phyloP scores from a whole-genome alignment of 2,329 filamentous ascomycete genomes.

The Phaeosphaeriaceae sp. region DNA sequence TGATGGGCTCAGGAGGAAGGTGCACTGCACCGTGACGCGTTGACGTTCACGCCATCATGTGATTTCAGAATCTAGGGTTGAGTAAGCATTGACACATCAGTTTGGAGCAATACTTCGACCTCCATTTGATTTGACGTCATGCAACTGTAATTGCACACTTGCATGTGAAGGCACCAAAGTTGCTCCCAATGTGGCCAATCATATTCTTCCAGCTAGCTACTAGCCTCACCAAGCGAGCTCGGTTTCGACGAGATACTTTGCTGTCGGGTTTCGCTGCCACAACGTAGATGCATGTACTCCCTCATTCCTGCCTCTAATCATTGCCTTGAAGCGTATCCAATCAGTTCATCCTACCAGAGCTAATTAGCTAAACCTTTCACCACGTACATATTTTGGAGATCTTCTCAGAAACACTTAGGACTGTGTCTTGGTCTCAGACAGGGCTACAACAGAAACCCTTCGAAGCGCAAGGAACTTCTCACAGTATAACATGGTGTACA shows the following conservation, averaged over 20 bases:
- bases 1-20: conserved; percentile 13
- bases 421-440: too few relatives aligned
- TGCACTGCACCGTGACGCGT: conserved; percentile 12
- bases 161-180: neutral
- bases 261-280: neutral
- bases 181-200: conserved; percentile 35
- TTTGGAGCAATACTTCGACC: too few relatives aligned
- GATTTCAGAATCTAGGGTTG: neutral
- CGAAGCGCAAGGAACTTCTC: neutral
- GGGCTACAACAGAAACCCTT: neutral
- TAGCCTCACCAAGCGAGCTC: neutral
- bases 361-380: too few relatives aligned
- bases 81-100: too few relatives aligned
- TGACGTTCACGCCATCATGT: conserved; percentile 22
- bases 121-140: too few relatives aligned
- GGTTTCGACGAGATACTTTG: neutral
- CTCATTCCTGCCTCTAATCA: neutral
- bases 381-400: too few relatives aligned
- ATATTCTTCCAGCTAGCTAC: conserved; percentile 5
- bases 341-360: too few relatives aligned
- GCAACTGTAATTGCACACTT: too few relatives aligned
- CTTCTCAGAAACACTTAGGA: too few relatives aligned
- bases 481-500: conserved; percentile 32
- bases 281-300: neutral
- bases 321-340: too few relatives aligned